phyloP scores from a whole-genome alignment of 139 green algal species.

The Chlorella sp. region DNA sequence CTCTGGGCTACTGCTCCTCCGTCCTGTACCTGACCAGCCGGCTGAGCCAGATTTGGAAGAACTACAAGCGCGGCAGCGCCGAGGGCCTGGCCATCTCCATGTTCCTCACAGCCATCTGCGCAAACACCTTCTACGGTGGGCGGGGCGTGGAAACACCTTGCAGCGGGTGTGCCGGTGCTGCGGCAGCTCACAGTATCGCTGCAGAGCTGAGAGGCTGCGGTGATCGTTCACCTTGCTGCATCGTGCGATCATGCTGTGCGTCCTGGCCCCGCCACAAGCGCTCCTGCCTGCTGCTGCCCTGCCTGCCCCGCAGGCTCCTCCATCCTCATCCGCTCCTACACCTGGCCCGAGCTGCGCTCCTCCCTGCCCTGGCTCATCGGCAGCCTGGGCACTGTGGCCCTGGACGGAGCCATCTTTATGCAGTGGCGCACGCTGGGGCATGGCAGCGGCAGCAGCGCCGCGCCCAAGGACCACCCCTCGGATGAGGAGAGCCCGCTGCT shows the following conservation, averaged over 20 bases:
- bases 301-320: conserved; percentile 4
- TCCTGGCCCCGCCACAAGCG: no score
- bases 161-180: no score
- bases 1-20: conserved; percentile 75
- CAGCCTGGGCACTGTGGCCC: conserved; percentile 81
- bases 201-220: no score
- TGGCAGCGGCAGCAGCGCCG: background rate
- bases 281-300: no score
- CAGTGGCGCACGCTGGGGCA: conserved; percentile 48
- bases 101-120: conserved; percentile 83
- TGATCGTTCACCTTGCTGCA: no score
- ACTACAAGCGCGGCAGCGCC: conserved; percentile 63
- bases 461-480: conserved; percentile 22
- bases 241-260: no score
- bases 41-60: conserved; percentile 87
- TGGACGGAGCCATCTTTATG: conserved; percentile 82
- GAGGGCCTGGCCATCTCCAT: conserved; percentile 82
- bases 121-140: conserved; percentile 82
- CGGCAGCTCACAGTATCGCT: no score
- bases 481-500: conserved; percentile 46
- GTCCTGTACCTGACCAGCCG: conserved; percentile 86
- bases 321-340: conserved; percentile 79
- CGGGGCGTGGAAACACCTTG: no score
- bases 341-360: conserved; percentile 52
- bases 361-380: conserved; percentile 89